Base-by-base conservation (phyloP, 768 basidiomycete genomes). In the Lentinula raphanica region DNA sequence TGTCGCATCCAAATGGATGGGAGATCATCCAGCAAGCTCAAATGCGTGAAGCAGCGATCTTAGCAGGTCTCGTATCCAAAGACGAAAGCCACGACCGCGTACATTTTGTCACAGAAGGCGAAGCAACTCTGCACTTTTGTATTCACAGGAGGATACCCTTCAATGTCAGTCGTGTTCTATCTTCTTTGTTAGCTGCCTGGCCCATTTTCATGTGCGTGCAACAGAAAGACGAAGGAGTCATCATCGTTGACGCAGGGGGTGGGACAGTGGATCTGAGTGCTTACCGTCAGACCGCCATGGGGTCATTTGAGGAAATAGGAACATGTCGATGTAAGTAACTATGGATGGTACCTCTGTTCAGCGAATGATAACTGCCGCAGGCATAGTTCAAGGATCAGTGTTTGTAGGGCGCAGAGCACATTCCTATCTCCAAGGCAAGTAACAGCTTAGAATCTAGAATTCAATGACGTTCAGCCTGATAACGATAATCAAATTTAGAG, bases 1-100 rank as follows among this genome's bases (percentile, higher is more conserved):
- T 87, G 15, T 77, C 78, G 1, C 85, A 86, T 61, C 85, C 85
- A 4, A 86, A 86, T 61, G 85, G 82, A 0, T 87, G 85, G 85
- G 85, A 80, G 60, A 82, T 82, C 0, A 68, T 65, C 1, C 85
- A 87, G 62, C 86, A 87, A 60, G 70, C 69, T 23, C 72, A 77
- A 63, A 82, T 87, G 71, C 78, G 85, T 3, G 66, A 67, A 23
- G 85, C 85, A 1, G 82, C 82, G 0, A 69, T 79, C 1, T 57
- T 65, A 19, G 85, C 82, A 0, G 80, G 81, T 7, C 72, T 87
- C 21, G 70, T 87, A 11, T 68, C 76, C 0, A 68, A 78, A 51
- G 73, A 67, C 0, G 68, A 67, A 12, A 78, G 74, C 0, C 76
- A 74, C 29, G 65, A 71, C 3, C 76, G 82, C 0, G 63, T 86